Percentiles rank a stretch among this genome's conserved stretches.
Evolutionary conservation across 108 stramenopile species (phyloP).

Genomic region (Cylindrotheca closterium): DNA sequence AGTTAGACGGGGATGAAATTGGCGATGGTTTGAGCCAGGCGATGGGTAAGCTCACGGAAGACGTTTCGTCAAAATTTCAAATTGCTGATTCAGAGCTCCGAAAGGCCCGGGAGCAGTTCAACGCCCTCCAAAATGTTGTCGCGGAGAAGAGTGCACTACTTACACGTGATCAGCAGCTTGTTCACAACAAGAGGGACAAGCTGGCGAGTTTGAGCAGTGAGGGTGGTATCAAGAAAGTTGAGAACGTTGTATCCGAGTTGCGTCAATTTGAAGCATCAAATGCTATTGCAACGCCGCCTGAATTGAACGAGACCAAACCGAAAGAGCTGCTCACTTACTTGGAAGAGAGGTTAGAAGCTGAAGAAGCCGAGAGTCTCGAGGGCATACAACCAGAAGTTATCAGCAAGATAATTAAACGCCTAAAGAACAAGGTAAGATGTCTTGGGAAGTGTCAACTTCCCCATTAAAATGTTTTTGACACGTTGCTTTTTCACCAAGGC

Average conservation of each 20-base stretch:
- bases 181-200: constrained; percentile 25
- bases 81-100: constrained; percentile 19
- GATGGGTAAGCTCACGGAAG: constrained; percentile 14
- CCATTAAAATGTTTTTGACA: not conserved
- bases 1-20: constrained; percentile 3
- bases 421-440: constrained; percentile 52
- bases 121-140: constrained; percentile 18
- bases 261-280: constrained; percentile 15
- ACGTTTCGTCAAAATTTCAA: constrained; percentile 13
- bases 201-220: constrained; percentile 29
- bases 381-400: constrained; percentile 41
- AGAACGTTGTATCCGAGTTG: constrained; percentile 37
- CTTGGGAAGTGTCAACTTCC: no score
- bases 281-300: constrained; percentile 9
- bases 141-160: constrained; percentile 35
- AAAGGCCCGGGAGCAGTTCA: constrained; percentile 26
- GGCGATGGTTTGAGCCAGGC: constrained; percentile 17
- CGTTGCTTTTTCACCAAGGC: constrained; percentile 8
- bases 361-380: constrained; percentile 24
- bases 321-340: constrained; percentile 51
- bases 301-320: constrained; percentile 35
- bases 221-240: constrained; percentile 51
- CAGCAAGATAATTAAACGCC: constrained; percentile 38
- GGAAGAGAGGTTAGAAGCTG: constrained; percentile 10
- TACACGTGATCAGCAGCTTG: constrained; percentile 17